Evolutionary conservation across 192 early-diverging fungal species (phyloP).

Genomic region (Entophlyctis luteolus): DNA sequence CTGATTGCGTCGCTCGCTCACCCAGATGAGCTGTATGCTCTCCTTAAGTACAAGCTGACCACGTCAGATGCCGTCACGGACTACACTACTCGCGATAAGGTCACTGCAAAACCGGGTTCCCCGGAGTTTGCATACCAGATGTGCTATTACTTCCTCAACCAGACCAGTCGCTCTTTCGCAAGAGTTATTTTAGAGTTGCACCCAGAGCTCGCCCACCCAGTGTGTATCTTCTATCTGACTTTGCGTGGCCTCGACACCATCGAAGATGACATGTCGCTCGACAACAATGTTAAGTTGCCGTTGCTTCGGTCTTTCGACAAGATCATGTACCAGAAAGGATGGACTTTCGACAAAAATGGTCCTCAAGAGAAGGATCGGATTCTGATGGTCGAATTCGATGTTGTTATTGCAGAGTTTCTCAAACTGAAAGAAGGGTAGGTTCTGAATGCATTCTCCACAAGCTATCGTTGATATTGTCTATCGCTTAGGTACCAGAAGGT

Average conservation of each 20-base stretch:
- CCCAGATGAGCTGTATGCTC: constrained; percentile 81
- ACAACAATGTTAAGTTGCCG: constrained; percentile 67
- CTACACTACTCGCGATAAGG: constrained; percentile 55
- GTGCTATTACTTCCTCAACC: constrained; percentile 88
- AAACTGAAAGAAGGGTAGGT: constrained; percentile 55
- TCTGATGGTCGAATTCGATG: constrained; percentile 83
- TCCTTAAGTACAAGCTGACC: constrained; percentile 52
- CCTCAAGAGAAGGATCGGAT: constrained; percentile 92
- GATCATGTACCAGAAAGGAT: constrained; percentile 65
- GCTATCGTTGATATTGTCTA: neutral
- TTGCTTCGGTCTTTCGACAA: constrained; percentile 79
- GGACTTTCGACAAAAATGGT: constrained; percentile 63
- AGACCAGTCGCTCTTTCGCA: constrained; percentile 94
- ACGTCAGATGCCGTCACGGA: constrained; percentile 16
- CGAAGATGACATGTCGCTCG: constrained; percentile 97
- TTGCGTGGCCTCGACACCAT: constrained; percentile 95
- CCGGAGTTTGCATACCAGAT: constrained; percentile 49
- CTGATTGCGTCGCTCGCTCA: constrained; percentile 40
- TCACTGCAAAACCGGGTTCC: constrained; percentile 36
- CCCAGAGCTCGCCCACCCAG: constrained; percentile 48
- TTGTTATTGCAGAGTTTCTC: constrained; percentile 87
- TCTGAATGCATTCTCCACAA: no score
- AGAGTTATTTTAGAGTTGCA: constrained; percentile 79
- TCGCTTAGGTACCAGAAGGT: constrained; percentile 68
- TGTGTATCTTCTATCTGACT: constrained; percentile 95